Evolutionary conservation across 2,329 filamentous ascomycete species (phyloP), one percentile per base, ranked within the genome.

Genomic region (Neoscytalidium dimidiatum): DNA sequence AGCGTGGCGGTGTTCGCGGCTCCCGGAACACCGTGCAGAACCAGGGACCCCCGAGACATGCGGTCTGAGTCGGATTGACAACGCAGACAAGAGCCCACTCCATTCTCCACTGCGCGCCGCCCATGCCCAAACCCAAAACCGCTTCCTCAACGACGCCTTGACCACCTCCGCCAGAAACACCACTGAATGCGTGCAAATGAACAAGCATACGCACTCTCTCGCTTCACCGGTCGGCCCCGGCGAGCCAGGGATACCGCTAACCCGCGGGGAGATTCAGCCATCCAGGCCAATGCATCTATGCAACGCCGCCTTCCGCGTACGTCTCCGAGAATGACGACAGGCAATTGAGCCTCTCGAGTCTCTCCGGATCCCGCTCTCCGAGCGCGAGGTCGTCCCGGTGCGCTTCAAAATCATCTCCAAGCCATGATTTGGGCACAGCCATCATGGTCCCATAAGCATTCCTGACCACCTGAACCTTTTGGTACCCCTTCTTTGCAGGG

Each of bases 281-380:
- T 14, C 33, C 8, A 17, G 4, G n/a, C 38, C 14, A 41, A 14
- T 17, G 38, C 28, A 52, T 23, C 52, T 43, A 58, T 8, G 23
- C 35, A n/a, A 43, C 52, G 7, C 44, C 49, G 7, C 49, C 29
- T 31, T 58, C 11, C 7, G 68, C 68, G 53, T 74, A 73, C 0
- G 67, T 70, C 29, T 72, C 71, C 0, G 73, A 73, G 29, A 76
- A 73, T 38, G 67, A 69, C 19, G 75, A 72, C 28, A 76, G 58
- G 1, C 72, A 74, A 0, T 67, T 71, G 31, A 73, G 74, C 3
- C 49, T 68, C 51, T 69, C 65, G 6, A 60, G 26, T 3, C 66
- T 35, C 4, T 71, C 67, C 21, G 44, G 26, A n/a, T 31, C 29
- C 21, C 8, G 7, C 3, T 17, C 48, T 3, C 31, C 41, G 1